Evolutionary conservation across 2,329 filamentous ascomycete species (phyloP).

Genomic region (Teratosphaeria viscida): DNA sequence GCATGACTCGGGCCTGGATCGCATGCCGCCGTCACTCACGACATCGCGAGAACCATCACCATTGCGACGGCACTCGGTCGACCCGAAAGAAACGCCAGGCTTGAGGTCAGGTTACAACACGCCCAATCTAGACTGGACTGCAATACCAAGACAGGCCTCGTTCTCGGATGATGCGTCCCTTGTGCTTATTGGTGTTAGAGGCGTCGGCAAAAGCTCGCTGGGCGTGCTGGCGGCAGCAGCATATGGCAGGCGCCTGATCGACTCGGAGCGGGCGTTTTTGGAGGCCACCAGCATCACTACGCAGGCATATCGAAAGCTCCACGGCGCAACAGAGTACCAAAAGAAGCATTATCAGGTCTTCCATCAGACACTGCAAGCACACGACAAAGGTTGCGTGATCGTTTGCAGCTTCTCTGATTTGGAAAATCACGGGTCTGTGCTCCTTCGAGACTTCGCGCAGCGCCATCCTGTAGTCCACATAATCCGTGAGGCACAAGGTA

Average conservation of each 20-base stretch:
- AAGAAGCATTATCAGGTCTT: constrained; percentile 53
- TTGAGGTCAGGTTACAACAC: constrained; percentile 4
- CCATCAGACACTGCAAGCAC: constrained; percentile 47
- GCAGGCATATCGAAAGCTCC: constrained; percentile 51
- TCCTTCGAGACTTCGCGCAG: constrained; percentile 52
- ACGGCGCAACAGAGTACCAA: constrained; percentile 54
- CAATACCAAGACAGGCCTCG: constrained; percentile 9
- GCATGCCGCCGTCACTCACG: background rate
- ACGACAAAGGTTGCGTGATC: constrained; percentile 54
- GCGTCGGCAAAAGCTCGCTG: constrained; percentile 65
- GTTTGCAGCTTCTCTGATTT: constrained; percentile 61
- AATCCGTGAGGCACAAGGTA: constrained; percentile 52
- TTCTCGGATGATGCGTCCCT: constrained; percentile 58
- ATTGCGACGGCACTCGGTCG: constrained; percentile 2
- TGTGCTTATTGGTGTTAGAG: constrained; percentile 61
- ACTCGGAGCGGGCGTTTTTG: constrained; percentile 58
- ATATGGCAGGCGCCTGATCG: constrained; percentile 56
- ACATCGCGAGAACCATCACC: constrained; percentile 8
- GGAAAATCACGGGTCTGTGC: constrained; percentile 50
- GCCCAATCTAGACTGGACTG: constrained; percentile 2
- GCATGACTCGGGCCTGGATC: constrained; percentile 8
- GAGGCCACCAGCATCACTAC: constrained; percentile 53
- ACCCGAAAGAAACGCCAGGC: constrained; percentile 7
- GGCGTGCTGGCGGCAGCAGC: constrained; percentile 65
- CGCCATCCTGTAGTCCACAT: constrained; percentile 63